Evolutionary conservation across 768 basidiomycete genomes (phyloP), one percentile per base, ranked within the genome.

Genomic region (Amylocystis lapponica): DNA sequence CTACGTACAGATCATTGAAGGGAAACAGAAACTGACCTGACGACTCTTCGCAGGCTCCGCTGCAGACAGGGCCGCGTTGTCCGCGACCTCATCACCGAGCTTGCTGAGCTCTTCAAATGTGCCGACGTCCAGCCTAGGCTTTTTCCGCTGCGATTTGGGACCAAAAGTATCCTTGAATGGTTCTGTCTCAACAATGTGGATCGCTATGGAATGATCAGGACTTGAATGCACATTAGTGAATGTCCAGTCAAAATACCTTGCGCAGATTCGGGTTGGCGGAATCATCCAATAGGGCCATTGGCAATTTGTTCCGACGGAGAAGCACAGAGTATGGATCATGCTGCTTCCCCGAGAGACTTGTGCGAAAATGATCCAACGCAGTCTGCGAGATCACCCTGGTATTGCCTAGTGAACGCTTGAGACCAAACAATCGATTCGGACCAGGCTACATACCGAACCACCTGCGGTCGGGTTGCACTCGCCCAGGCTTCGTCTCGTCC

Each of bases 381-480:
- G 81, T 86, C 61, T 99, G 95, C 17, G 91, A 93, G 59, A 99
- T 97, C 27, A 97, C 95, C 59, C 96, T 73, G n/a, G 96, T 98
- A 65, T 98, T 98, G 32, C 95, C 93, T 94, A 52, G 6, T 20
- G 4, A 22, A 17, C 26, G 17, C 16, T 30, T 30, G 37, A 34
- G 26, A 46, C 26, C 31, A 22, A 42, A 39, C 23, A 41, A 46
- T 22, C 27, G 32, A 25, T 37, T 48, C 22, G 19, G 16, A 25
- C 39, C 22, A 40, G 32, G 12, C 17, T 4, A 71, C 86, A 52
- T 57, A 95, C 93, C 96, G 57, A 99, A 99, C 95, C 95, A 99
- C 55, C 94, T 69, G 46, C 92, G 73, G 72, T 99, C 95, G 45
- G 95, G 89, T 67, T 93, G 88, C 17, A 98, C 90, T 42, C 94